Percentiles rank a stretch among this genome's conserved stretches.
These are phyloP conservation scores for Leccinum solheimii DNA, from an alignment of 1,284 basidiomycete species.

Conservation along the genomic window DNA sequence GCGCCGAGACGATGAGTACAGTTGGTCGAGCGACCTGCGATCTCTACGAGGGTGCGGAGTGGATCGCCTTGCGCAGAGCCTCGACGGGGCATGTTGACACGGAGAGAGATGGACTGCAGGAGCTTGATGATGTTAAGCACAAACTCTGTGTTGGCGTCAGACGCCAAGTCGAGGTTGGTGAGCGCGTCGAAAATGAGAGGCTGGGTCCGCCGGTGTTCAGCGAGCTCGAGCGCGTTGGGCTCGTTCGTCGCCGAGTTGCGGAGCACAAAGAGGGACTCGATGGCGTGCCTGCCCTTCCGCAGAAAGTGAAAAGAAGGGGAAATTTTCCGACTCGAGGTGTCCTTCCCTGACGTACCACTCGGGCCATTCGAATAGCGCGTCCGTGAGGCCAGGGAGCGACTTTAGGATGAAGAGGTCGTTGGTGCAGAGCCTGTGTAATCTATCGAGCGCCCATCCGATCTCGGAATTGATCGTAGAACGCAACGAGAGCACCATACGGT, in stretches of 20 bases:
- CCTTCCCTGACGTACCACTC: conserved; percentile 69
- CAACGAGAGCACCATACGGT: conserved; percentile 80
- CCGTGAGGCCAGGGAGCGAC: conserved; percentile 70
- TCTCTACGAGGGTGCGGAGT: conserved; percentile 50
- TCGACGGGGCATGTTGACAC: conserved; percentile 40
- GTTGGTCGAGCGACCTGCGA: conserved; percentile 61
- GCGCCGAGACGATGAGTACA: conserved; percentile 70
- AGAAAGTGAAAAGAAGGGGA: conserved; percentile 55
- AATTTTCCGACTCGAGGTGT: conserved; percentile 40
- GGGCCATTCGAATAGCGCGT: conserved; percentile 80
- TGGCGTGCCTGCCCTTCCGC: conserved; percentile 33
- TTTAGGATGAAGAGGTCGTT: conserved; percentile 73
- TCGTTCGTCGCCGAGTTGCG: conserved; percentile 73
- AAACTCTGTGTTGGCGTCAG: conserved; percentile 68
- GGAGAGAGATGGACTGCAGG: conserved; percentile 52
- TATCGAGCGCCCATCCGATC: conserved; percentile 78
- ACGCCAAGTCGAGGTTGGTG: conserved; percentile 51
- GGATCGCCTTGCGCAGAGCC: conserved; percentile 41
- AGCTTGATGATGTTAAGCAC: conserved; percentile 68
- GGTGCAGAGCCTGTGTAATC: conserved; percentile 71
- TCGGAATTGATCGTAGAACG: conserved; percentile 75
- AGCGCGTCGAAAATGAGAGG: conserved; percentile 61
- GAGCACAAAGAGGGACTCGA: conserved; percentile 75
- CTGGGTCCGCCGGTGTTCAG: conserved; percentile 55
- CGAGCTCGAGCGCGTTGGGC: conserved; percentile 62